Evolutionary conservation across 2,329 filamentous ascomycete species (phyloP).

Genomic region (Fusarium sp.): DNA sequence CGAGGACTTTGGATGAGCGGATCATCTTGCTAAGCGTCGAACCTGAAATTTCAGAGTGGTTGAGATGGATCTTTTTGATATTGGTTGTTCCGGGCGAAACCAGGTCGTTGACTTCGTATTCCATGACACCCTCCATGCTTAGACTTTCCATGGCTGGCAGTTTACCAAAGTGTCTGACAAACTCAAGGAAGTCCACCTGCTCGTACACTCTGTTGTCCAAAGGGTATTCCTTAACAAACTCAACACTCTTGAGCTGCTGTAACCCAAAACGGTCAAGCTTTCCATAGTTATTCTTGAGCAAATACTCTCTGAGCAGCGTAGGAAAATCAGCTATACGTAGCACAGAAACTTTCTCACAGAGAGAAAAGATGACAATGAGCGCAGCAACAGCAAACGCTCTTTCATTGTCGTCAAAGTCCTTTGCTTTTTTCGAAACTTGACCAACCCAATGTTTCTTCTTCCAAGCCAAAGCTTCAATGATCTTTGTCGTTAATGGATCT

Average conservation of each 20-base stretch:
- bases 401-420: background rate
- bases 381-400: background rate
- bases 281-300: slow-evolving; percentile 20
- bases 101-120: background rate
- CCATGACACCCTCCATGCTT: background rate
- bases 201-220: background rate
- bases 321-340: background rate
- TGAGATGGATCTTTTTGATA: background rate
- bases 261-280: background rate
- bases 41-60: background rate
- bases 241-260: background rate
- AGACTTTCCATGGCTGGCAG: background rate
- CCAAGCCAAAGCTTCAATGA: slow-evolving; percentile 5
- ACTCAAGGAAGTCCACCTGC: background rate
- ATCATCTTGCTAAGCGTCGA: background rate
- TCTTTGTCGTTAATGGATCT: background rate
- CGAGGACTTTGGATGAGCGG: background rate
- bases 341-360: slow-evolving; percentile 4
- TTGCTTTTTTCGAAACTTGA: background rate
- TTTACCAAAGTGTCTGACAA: slow-evolving; percentile 2
- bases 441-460: background rate
- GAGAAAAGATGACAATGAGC: slow-evolving; percentile 7
- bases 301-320: background rate
- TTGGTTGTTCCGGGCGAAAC: background rate
- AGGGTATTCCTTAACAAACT: background rate